These are phyloP conservation scores for Sphagnurus paluster DNA, from an alignment of 1,284 basidiomycete species.

Conservation along the genomic window DNA sequence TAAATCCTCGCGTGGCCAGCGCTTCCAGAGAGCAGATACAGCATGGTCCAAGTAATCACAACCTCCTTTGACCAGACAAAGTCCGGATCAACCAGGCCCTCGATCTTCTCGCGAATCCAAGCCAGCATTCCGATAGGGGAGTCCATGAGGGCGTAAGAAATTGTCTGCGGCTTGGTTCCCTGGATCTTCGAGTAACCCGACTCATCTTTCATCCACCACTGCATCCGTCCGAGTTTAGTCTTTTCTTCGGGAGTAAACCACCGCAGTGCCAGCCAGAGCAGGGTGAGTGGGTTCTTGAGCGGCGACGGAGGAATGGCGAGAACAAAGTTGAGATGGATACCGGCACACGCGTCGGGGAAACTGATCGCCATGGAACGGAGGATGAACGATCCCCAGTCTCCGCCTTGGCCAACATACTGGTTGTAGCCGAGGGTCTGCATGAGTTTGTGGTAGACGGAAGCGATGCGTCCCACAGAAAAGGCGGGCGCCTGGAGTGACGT, in stretches of 20 bases:
- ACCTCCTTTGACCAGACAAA: not conserved
- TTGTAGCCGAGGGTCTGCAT: slow-evolving; percentile 2
- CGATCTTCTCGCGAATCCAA: slow-evolving; percentile 63
- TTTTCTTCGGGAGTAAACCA: not conserved
- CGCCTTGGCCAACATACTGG: not conserved
- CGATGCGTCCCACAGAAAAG: not conserved
- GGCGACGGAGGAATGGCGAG: not conserved
- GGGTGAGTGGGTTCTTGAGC: slow-evolving; percentile 1
- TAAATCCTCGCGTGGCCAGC: slow-evolving; percentile 2
- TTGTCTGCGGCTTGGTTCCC: not conserved
- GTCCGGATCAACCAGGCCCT: not conserved
- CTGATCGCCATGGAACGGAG: slow-evolving; percentile 2
- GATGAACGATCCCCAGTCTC: slow-evolving; percentile 1
- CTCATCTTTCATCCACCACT: slow-evolving; percentile 1
- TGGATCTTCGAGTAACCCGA: not conserved
- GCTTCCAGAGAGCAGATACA: not conserved
- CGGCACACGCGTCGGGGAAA: slow-evolving; percentile 3
- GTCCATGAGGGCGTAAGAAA: slow-evolving; percentile 48
- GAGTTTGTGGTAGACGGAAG: not conserved
- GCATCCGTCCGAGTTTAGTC: not conserved
- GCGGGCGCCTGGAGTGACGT: not conserved
- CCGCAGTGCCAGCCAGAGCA: not conserved
- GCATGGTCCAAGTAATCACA: not conserved
- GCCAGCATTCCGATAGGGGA: slow-evolving; percentile 59
- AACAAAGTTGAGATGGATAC: slow-evolving; percentile 1